These are phyloP conservation scores for Tephrocybe sp. DNA, from an alignment of 768 basidiomycete genomes.

Conservation along the genomic window DNA sequence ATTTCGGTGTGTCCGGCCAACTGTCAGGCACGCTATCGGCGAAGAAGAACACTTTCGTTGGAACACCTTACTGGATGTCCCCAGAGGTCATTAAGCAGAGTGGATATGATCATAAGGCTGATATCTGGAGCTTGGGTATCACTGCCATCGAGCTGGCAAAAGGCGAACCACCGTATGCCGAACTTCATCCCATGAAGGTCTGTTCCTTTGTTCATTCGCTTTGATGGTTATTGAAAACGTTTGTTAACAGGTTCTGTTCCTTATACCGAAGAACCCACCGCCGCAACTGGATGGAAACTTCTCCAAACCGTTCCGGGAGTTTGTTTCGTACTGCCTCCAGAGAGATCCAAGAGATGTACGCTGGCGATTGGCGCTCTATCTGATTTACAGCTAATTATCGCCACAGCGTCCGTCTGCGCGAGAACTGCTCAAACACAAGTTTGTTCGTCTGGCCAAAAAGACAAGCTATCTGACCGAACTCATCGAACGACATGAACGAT, in stretches of 20 bases:
- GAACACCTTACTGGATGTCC: slow-evolving; percentile 99
- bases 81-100: slow-evolving; percentile 99
- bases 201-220: slow-evolving; percentile 15
- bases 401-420: slow-evolving; percentile 90
- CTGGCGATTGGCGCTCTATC: slow-evolving; percentile 9
- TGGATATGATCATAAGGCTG: slow-evolving; percentile 98
- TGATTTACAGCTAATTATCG: slow-evolving; percentile 16
- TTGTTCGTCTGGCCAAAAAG: slow-evolving; percentile 93
- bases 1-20: slow-evolving; percentile 98
- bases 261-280: slow-evolving; percentile 97
- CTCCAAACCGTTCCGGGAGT: slow-evolving; percentile 91
- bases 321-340: slow-evolving; percentile 90
- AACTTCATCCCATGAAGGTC: slow-evolving; percentile 99
- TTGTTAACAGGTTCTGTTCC: slow-evolving; percentile 80
- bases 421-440: slow-evolving; percentile 95
- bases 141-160: slow-evolving; percentile 97
- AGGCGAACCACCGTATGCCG: slow-evolving; percentile 97
- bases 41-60: slow-evolving; percentile 98
- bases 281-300: slow-evolving; percentile 89
- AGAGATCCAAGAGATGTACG: slow-evolving; percentile 90
- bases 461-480: slow-evolving; percentile 92
- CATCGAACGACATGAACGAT: slow-evolving; percentile 91
- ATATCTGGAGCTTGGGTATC: slow-evolving; percentile 98
- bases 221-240: not conserved
- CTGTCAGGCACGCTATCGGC: slow-evolving; percentile 89